Base-by-base conservation (phyloP, 345 rosid genomes). In the Nephelium lappaceum region DNA sequence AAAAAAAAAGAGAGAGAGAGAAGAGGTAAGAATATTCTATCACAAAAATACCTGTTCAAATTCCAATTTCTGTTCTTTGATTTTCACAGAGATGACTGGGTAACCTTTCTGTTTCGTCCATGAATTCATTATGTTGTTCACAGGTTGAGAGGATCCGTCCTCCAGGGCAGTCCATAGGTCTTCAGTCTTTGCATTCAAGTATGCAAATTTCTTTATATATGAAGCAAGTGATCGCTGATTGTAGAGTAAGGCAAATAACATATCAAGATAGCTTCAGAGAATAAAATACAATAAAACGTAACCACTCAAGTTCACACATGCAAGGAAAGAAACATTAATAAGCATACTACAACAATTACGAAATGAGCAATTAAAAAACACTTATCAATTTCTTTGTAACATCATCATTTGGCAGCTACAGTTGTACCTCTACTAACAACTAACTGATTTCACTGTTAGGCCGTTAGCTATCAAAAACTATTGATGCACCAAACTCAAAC, bases 61-160 rank as follows among this genome's bases (percentile, higher is more conserved):
- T 88, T 92, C 92, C 85, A 96, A 75, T 81, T 89, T 93, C 77
- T 88, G 86, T 83, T 90, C 95, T 76, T 84, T 90, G 36, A 89
- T 49, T 80, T 87, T 88, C 75, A 91, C 95, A 65, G 92, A 88
- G 80, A 96, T 84, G 77, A 96, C 98, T 2, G 98, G 99, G 82
- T 94, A 96, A 58, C 99, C 98, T 72, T 74, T 84, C 78, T 96
- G 99, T 80, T 87, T 89, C 31, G 99, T 96, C 99, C 99, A 96
- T 15, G 95, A 91, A 76, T 86, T 89, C 99, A 96, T 96, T 63
- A 96, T 87, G 85, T 89, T 85, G 88, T 91, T 96, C 74, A 96
- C 97, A 61, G 99, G 97, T 84, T 96, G 91, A 74, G 92, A 92
- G 41, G 98, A 89, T 53, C 93, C 95, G 81, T 78, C 95, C 83